Evolutionary conservation across 495 filamentous ascomycete genomes (phyloP), one percentile per base, ranked within the genome.

Genomic region (Penicillium diatomitis): DNA sequence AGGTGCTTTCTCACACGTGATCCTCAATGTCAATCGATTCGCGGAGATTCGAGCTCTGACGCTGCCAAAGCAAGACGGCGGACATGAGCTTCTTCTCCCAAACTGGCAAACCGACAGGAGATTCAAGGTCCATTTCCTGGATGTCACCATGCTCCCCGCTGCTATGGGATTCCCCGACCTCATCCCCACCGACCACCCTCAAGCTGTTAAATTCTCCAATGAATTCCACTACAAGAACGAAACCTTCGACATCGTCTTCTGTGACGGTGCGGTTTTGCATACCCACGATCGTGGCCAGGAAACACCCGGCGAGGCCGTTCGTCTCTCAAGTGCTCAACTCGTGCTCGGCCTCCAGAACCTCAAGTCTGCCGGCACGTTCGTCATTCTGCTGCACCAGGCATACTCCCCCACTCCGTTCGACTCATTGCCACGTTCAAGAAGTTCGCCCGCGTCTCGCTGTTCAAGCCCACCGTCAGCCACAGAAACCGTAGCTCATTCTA

Each of bases 81-180:
- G 35, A 38, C 35, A 38, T 11, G 5, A 8, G 5, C 9, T 38
- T 7, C 6, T 38, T 9, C 35, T 38, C 9, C 4, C 9, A 38
- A 38, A 10, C 35, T 38, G 35, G 35, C 5, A 38, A 4, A 10
- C 5, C 4, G 12, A n/a, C 5, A 9, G 4, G 35, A 38, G 12
- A 10, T 10, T 38, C 8, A 4, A 38, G 4, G 12, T 50, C 33
- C 8, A 44, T 4, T 33, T 44, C 12, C 32, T 31, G 33, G 41
- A 50, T 50, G 31, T 50, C 27, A 38, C 41, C 33, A 50, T 50
- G 41, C 48, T 50, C 28, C 20, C 48, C 28, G 41, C 41, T 2
- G 41, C 42, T 29, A 28, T 50, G 1, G 40, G 48, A 32, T 50
- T 44, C 30, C 41, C 48, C 5, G 7, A 20, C 10, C 31, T 44